Base-by-base conservation (phyloP, 1,284 basidiomycete species). In the Mrakiaceae sp. region DNA sequence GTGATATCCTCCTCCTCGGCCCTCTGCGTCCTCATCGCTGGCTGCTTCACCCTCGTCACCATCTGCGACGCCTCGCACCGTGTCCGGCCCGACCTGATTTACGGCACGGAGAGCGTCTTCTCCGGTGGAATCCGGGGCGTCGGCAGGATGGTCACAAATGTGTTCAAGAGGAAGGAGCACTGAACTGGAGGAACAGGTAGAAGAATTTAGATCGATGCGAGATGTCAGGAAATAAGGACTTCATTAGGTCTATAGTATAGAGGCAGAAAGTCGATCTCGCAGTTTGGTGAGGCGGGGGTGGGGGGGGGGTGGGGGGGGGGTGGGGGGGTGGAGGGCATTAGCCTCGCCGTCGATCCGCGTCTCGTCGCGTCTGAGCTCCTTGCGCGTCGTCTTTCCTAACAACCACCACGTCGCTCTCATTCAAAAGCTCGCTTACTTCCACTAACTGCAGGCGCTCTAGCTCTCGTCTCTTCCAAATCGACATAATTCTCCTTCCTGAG, bases 1-100 rank as follows among this genome's bases (percentile, higher is more conserved):
- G 71, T 91, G 86, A 88, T 92, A 63, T 84, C 85, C 2, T 85
- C 88, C 0, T 82, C 83, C 64, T 86, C 86, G 0, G 83, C 84
- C 1, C 81, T 91, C 40, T 82, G 84, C 5, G 80, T 83, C 5
- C 84, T 88, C 66, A 76, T 82, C 58, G 82, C 83, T 2, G 84
- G 86, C 1, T 76, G 84, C 62, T 77, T 83, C 50, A 79, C 83
- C 2, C 79, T 90, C 10, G 75, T 74, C 2, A 81, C 85, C 46
- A 48, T 60, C 52, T 50, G 51, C 49, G 89, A 92, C 72, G 71
- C 70, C 7, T 79, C 85, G 56, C 85, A 88, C 70, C 81, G 88
- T 7, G 76, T 91, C 10, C 80, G 88, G n/a, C 72, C 76, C 2
- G 88, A 90, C 70, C 78, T 86, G 2, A 66, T 66, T 43, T 58